A percentile compares a stretch with the other conserved stretches of the same genome.
phyloP scores from a whole-genome alignment of 1,284 basidiomycete genomes.

The Malassezia psittaci region DNA sequence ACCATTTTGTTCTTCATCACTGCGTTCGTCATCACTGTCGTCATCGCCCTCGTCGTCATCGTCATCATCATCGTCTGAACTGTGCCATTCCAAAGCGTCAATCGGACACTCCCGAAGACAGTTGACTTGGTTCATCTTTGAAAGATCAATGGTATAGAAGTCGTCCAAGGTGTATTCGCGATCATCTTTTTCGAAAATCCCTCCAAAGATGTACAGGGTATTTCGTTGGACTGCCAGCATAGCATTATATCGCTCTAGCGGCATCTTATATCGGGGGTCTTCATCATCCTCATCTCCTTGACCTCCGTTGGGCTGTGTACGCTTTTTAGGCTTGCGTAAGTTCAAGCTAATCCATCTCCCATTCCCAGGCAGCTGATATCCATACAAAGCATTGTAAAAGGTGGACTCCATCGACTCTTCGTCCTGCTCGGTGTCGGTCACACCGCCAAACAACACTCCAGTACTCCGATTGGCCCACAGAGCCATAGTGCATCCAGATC shows the following conservation, averaged over 20 bases:
- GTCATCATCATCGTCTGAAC: conserved; percentile 31
- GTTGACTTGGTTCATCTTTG: conserved; percentile 40
- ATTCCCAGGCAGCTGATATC: conserved; percentile 66
- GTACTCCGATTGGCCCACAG: conserved; percentile 59
- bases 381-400: conserved; percentile 49
- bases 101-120: conserved; percentile 44
- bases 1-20: conserved; percentile 24
- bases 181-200: conserved; percentile 41
- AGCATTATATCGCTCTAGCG: conserved; percentile 74
- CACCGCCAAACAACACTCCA: conserved; percentile 80
- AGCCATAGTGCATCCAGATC: conserved; percentile 73
- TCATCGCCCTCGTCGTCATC: conserved; percentile 25
- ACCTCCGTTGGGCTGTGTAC: conserved; percentile 46
- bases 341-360: conserved; percentile 72
- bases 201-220: conserved; percentile 51
- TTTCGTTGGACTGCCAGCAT: conserved; percentile 81
- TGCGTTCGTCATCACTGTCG: conserved; percentile 21
- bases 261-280: conserved; percentile 58
- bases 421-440: conserved; percentile 73
- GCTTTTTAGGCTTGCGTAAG: conserved; percentile 54
- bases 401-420: conserved; percentile 67
- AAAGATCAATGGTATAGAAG: conserved; percentile 44
- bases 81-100: conserved; percentile 43
- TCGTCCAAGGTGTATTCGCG: conserved; percentile 47
- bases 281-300: conserved; percentile 21